These are phyloP conservation scores for Xylaria sp. DNA, from an alignment of 2,329 filamentous ascomycete species.

Conservation along the genomic window DNA sequence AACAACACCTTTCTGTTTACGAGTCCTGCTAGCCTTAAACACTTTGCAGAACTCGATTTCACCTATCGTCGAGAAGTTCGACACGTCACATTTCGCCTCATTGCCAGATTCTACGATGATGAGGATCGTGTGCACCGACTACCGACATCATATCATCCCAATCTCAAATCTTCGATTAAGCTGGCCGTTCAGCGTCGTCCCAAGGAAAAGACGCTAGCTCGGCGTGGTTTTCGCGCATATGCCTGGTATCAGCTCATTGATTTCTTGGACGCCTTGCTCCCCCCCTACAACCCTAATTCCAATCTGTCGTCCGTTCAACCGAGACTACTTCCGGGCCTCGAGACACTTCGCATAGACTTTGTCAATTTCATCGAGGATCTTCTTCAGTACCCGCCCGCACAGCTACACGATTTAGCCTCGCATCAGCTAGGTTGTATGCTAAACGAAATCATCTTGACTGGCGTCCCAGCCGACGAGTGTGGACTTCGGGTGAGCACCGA, in stretches of 20 bases:
- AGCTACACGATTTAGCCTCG: slow-evolving; percentile 63
- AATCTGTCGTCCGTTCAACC: slow-evolving; percentile 37
- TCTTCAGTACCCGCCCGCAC: slow-evolving; percentile 57
- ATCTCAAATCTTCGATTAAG: slow-evolving; percentile 54
- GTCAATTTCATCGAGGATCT: slow-evolving; percentile 63
- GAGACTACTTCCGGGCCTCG: slow-evolving; percentile 59
- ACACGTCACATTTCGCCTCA: slow-evolving; percentile 61
- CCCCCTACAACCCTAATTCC: slow-evolving; percentile 58
- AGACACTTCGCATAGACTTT: slow-evolving; percentile 62
- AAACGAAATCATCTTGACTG: slow-evolving; percentile 64
- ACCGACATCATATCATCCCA: slow-evolving; percentile 55
- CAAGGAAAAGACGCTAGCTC: slow-evolving; percentile 58
- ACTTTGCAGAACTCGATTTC: slow-evolving; percentile 59
- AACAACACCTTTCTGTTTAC: slow-evolving; percentile 67
- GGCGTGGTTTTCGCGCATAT: slow-evolving; percentile 65
- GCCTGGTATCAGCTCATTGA: slow-evolving; percentile 65
- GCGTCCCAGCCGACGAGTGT: slow-evolving; percentile 60
- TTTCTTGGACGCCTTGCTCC: slow-evolving; percentile 62
- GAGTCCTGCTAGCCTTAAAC: slow-evolving; percentile 58
- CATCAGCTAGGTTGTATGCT: slow-evolving; percentile 64
- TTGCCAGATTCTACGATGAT: slow-evolving; percentile 67
- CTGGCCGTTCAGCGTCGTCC: slow-evolving; percentile 57
- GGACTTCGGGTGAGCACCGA: slow-evolving; percentile 60
- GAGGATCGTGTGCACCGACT: slow-evolving; percentile 56
- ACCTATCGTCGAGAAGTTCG: slow-evolving; percentile 57